Base-by-base conservation (phyloP, 1,139 yeast species). In the Magnusiomyces magnusii region DNA sequence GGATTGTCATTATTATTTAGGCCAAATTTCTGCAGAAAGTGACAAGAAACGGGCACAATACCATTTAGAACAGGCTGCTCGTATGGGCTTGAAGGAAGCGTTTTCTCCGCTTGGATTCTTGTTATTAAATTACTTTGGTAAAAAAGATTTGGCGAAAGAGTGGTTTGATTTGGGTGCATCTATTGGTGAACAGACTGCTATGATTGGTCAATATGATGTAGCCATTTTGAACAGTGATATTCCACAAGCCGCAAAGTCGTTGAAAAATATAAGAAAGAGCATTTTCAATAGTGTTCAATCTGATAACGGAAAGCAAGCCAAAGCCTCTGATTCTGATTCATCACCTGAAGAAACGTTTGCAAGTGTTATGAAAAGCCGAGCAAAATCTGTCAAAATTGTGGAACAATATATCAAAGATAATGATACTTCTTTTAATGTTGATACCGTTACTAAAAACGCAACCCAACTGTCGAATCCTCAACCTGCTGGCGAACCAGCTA, bases 121-220 rank as follows among this genome's bases (percentile, higher is more conserved):
- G 63, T 93, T 90, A 65, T 73, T 90, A 75, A 73, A 73, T 61
- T 69, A 71, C 62, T 73, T 69, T 58, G 67, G 68, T 53, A 65
- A 69, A 24, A 61, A 66, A 0, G 84, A 84, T 64, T 81, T 85
- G 59, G 89, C 95, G 0, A 74, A 78, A 49, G 90, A 89, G 68
- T 92, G 97, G 97, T 90, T 91, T 73, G 81, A 81, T 65, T 73
- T 91, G 53, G 98, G 97, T 0, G 78, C 82, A 47, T 93, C 87
- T 62, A 75, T 87, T 1, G 76, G 82, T 52, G 80, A 78, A 56
- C 60, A 76, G 3, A 78, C 83, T 49, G 88, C 95, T 66, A 75
- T 83, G 65, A 77, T 90, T 56, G 97, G 97, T 0, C 77, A 83
- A 60, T 87, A 90, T 68, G 97, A 91, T 68, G 61, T 70, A 10